Conservation (phyloP, 768 basidiomycete genomes). For the Collybia mongolica region DNA sequence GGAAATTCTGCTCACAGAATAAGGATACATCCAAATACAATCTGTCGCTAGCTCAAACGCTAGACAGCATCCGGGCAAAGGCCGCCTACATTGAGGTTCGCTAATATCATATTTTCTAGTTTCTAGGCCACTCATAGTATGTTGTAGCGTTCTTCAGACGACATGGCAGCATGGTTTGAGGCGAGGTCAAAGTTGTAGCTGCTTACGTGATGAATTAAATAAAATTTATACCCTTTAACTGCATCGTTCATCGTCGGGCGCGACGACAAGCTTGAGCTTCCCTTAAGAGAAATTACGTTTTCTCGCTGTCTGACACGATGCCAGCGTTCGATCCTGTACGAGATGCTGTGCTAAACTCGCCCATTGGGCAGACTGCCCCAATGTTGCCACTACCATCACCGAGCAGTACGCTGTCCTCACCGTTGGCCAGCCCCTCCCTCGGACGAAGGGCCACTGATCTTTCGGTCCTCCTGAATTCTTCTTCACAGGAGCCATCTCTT, state of each 20-base stretch:
- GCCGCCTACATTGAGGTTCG: slow-evolving; percentile 62
- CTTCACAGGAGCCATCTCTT: slow-evolving; percentile 24
- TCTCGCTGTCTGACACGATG: slow-evolving; percentile 36
- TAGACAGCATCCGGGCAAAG: slow-evolving; percentile 66
- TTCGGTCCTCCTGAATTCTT: slow-evolving; percentile 71
- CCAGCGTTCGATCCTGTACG: slow-evolving; percentile 85
- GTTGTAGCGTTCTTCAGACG: slow-evolving; percentile 56
- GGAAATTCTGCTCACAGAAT: slow-evolving; percentile 34
- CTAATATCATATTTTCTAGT: not conserved
- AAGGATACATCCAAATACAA: slow-evolving; percentile 72
- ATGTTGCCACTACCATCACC: slow-evolving; percentile 21
- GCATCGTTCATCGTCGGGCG: slow-evolving; percentile 18
- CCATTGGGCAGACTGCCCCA: slow-evolving; percentile 44
- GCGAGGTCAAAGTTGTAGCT: slow-evolving; percentile 20
- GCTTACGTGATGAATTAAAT: slow-evolving; percentile 18
- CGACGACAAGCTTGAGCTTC: slow-evolving; percentile 17
- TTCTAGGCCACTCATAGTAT: not conserved
- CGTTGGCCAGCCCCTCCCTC: slow-evolving; percentile 45
- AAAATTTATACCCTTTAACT: slow-evolving; percentile 18
- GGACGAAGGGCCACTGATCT: slow-evolving; percentile 72
- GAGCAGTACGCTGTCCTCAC: slow-evolving; percentile 27
- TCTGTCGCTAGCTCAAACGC: slow-evolving; percentile 59
- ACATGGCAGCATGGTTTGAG: slow-evolving; percentile 55
- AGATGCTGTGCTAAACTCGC: slow-evolving; percentile 83
- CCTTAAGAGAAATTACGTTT: slow-evolving; percentile 11